Evolutionary conservation across 371 early-diverging fungal genomes (phyloP).

Genomic region (Mucor indicus): DNA sequence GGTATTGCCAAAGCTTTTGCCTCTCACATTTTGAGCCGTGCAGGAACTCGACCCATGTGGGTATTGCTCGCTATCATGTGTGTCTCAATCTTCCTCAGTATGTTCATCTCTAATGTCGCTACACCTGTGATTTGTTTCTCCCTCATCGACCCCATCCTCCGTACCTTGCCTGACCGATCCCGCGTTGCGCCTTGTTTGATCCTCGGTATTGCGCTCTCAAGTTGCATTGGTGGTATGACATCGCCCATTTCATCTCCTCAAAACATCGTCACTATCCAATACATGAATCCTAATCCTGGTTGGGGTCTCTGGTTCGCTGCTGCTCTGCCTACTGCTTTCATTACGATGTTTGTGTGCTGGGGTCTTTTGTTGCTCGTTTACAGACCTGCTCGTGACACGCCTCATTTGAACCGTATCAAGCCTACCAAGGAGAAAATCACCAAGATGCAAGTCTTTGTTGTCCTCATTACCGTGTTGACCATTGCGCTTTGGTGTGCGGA

Average conservation of each 20-base stretch:
- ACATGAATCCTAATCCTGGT: slow-evolving; percentile 82
- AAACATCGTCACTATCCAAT: slow-evolving; percentile 84
- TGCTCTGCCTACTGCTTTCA: slow-evolving; percentile 71
- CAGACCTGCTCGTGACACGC: slow-evolving; percentile 55
- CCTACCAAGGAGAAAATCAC: slow-evolving; percentile 54
- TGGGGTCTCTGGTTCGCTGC: slow-evolving; percentile 86
- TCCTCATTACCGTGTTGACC: slow-evolving; percentile 56
- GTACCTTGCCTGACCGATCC: slow-evolving; percentile 59
- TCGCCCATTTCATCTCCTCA: slow-evolving; percentile 97
- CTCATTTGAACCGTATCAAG: slow-evolving; percentile 49
- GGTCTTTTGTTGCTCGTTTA: slow-evolving; percentile 68
- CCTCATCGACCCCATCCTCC: slow-evolving; percentile 72
- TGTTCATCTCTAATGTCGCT: slow-evolving; percentile 85
- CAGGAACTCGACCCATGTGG: slow-evolving; percentile 68
- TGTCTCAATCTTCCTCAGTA: slow-evolving; percentile 70
- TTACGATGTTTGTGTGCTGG: slow-evolving; percentile 80
- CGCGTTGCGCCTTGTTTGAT: slow-evolving; percentile 84
- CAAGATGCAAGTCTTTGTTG: slow-evolving; percentile 55
- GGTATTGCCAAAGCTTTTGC: slow-evolving; percentile 78
- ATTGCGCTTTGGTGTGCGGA: slow-evolving; percentile 91
- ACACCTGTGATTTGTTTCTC: slow-evolving; percentile 85
- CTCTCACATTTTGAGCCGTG: slow-evolving; percentile 63
- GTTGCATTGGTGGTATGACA: slow-evolving; percentile 96
- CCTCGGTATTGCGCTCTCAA: slow-evolving; percentile 92
- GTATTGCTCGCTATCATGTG: slow-evolving; percentile 77